These are phyloP conservation scores for Colletotrichum sp. DNA, from an alignment of 2,329 filamentous ascomycete species.

Conservation along the genomic window DNA sequence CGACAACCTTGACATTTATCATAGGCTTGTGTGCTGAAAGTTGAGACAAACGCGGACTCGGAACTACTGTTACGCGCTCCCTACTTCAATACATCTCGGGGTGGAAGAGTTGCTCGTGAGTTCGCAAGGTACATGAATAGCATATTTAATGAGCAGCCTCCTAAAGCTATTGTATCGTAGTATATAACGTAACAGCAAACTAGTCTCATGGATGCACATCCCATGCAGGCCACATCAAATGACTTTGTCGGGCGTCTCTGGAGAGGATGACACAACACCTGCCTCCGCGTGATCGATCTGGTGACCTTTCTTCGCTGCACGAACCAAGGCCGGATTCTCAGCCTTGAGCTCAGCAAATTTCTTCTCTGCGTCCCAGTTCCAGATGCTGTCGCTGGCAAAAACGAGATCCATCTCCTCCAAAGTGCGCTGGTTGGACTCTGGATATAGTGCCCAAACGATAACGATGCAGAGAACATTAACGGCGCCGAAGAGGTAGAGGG, in stretches of 20 bases:
- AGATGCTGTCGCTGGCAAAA: conserved; percentile 70
- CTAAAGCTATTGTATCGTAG: background rate
- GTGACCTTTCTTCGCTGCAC: conserved; percentile 34
- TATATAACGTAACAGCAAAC: background rate
- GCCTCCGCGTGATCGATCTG: conserved; percentile 25
- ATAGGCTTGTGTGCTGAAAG: background rate
- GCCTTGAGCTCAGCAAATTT: conserved; percentile 67
- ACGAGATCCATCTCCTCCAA: conserved; percentile 78
- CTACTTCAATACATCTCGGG: background rate
- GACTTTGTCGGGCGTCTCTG: background rate
- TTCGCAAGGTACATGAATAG: background rate
- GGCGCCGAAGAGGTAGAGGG: conserved; percentile 74
- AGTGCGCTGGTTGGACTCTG: conserved; percentile 75
- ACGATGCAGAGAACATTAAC: conserved; percentile 70
- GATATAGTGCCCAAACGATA: conserved; percentile 76
- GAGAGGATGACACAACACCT: conserved; percentile 1
- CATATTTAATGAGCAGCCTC: background rate
- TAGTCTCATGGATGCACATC: background rate
- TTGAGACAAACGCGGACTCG: background rate
- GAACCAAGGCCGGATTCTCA: conserved; percentile 44
- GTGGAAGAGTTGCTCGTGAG: background rate
- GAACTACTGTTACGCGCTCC: background rate
- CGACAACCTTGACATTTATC: background rate
- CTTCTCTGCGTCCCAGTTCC: conserved; percentile 74
- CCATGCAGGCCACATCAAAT: background rate